Conservation (phyloP, 345 rosid species). For the Gossypium sturtianum region DNA sequence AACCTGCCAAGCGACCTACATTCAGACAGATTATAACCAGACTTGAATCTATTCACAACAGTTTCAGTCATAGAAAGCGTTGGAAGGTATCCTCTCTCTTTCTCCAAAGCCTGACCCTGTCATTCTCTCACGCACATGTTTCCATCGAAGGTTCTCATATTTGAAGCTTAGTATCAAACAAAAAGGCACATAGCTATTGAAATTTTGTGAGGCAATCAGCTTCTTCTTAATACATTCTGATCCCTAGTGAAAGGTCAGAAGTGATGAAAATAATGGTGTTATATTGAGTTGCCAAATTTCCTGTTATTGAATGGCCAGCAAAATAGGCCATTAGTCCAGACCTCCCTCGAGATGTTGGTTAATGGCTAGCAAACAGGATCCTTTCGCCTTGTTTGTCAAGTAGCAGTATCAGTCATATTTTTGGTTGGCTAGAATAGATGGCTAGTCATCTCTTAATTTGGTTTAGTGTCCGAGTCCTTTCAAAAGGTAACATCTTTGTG, state of each 20-base stretch:
- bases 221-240: background rate
- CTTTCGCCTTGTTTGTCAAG: background rate
- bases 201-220: background rate
- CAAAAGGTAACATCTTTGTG: background rate
- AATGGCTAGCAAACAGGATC: too few relatives aligned
- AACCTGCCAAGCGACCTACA: slow-evolving; percentile 71
- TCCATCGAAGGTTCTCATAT: background rate
- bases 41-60: slow-evolving; percentile 52
- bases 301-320: background rate
- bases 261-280: background rate
- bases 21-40: slow-evolving; percentile 56
- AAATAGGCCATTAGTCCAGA: too few relatives aligned
- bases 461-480: background rate
- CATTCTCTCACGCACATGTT: background rate
- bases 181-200: background rate
- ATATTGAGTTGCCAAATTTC: background rate
- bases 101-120: background rate
- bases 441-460: background rate
- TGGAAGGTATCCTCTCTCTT: slow-evolving; percentile 61
- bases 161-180: background rate
- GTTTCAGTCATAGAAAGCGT: slow-evolving; percentile 51
- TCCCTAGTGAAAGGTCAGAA: background rate
- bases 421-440: background rate
- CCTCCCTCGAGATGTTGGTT: too few relatives aligned
- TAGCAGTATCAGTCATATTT: background rate